Percentiles rank a stretch among this genome's conserved stretches.
These are phyloP conservation scores for Colletotrichum horii DNA, from an alignment of 2,329 filamentous ascomycete species.

Conservation along the genomic window DNA sequence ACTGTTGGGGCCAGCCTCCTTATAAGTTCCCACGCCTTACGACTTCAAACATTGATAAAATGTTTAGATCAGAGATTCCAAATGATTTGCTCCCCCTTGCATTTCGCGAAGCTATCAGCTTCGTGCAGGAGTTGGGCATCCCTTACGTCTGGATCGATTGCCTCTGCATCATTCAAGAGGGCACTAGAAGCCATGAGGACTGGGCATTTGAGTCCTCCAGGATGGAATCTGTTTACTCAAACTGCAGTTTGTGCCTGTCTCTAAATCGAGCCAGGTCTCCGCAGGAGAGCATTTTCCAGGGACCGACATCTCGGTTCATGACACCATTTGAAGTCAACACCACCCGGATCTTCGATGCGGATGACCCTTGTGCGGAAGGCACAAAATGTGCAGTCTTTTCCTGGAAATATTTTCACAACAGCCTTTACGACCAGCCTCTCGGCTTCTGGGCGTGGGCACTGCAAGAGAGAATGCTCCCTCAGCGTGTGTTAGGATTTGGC, in stretches of 20 bases:
- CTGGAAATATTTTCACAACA: rapidly evolving
- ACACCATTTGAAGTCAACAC: not conserved
- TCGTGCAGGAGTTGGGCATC: not conserved
- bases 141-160: not conserved
- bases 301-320: not conserved
- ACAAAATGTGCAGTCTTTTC: not conserved
- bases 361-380: not conserved
- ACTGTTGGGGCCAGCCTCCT: not conserved
- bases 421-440: not conserved
- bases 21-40: not conserved
- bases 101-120: not conserved
- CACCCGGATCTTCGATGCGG: not conserved
- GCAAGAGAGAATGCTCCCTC: not conserved
- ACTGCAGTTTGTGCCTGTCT: not conserved
- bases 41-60: not conserved
- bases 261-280: not conserved
- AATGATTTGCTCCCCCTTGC: not conserved
- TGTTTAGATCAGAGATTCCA: not conserved
- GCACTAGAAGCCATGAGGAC: not conserved
- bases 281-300: not conserved
- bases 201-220: not conserved
- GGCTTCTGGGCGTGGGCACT: not conserved
- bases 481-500: not conserved
- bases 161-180: not conserved
- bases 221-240: not conserved